Conservation (phyloP, 108 stramenopile genomes). For the Schizochytrium sp. region DNA sequence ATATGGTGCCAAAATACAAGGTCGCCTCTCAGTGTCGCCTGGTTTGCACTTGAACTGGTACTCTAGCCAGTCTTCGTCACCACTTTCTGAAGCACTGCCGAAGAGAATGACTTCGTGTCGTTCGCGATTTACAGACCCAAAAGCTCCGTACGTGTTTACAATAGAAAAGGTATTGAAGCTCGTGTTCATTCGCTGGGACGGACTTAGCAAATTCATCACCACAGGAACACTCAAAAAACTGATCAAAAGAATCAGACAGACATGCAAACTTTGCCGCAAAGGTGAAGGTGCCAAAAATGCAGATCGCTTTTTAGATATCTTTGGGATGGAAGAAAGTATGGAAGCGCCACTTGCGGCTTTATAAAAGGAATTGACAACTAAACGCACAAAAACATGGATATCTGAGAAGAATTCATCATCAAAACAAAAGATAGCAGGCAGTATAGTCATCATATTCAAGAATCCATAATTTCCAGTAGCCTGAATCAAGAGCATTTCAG, state of each 20-base stretch:
- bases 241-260: constrained; percentile 13
- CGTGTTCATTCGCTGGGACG: constrained; percentile 81
- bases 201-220: constrained; percentile 75
- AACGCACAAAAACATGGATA: not conserved
- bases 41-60: constrained; percentile 85
- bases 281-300: not conserved
- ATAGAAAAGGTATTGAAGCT: constrained; percentile 76
- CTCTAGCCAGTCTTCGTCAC: constrained; percentile 74
- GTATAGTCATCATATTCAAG: constrained; percentile 84
- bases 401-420: constrained; percentile 76
- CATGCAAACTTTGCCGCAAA: not conserved
- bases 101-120: constrained; percentile 81
- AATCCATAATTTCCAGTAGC: constrained; percentile 84
- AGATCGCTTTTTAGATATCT: not conserved
- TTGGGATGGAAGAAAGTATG: not conserved
- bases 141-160: constrained; percentile 85
- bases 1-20: constrained; percentile 85
- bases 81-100: constrained; percentile 67
- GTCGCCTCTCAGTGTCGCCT: constrained; percentile 74
- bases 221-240: constrained; percentile 71
- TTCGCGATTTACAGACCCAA: constrained; percentile 77
- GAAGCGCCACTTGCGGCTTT: not conserved
- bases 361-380: constrained; percentile 55
- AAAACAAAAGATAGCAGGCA: constrained; percentile 82
- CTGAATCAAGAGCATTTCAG: constrained; percentile 77